Percentiles rank a stretch among this genome's conserved stretches.
Evolutionary conservation across 2,329 filamentous ascomycete genomes (phyloP).

Genomic region (Fusarium redolens): DNA sequence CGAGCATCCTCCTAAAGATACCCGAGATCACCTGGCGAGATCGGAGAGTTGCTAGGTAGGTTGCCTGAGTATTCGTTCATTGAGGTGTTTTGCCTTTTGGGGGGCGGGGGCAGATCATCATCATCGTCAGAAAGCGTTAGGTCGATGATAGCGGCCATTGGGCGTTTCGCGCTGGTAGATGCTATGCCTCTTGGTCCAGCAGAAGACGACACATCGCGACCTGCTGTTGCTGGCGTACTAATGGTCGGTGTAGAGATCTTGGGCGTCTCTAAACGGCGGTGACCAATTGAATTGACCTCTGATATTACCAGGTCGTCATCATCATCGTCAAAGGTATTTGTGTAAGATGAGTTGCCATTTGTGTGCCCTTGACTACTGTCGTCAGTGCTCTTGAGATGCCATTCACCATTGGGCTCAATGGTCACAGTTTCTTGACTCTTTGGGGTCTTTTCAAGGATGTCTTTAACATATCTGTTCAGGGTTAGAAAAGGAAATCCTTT

Average conservation of each 20-base stretch:
- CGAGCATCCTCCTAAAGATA: constrained; percentile 40
- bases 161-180: constrained; percentile 59
- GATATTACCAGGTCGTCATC: constrained; percentile 65
- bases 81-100: constrained; percentile 59
- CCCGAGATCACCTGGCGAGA: constrained; percentile 26
- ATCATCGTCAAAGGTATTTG: constrained; percentile 47
- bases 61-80: constrained; percentile 41
- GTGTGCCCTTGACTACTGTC: constrained; percentile 45
- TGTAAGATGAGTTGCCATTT: constrained; percentile 43
- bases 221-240: constrained; percentile 53
- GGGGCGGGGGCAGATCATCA: constrained; percentile 60
- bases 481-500: constrained; percentile 23
- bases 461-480: constrained; percentile 77
- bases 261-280: constrained; percentile 53
- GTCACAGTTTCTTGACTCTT: constrained; percentile 83
- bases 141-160: constrained; percentile 66
- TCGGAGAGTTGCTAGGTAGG: constrained; percentile 39
- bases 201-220: constrained; percentile 52
- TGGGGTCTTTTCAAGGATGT: constrained; percentile 82
- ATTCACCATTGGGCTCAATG: constrained; percentile 87
- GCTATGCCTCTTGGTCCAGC: constrained; percentile 50
- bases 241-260: constrained; percentile 50
- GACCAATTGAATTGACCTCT: constrained; percentile 53
- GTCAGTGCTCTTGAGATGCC: constrained; percentile 63
- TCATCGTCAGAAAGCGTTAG: constrained; percentile 65